Conservation (phyloP, 345 rosid species). For the Euphorbia lathyris region DNA sequence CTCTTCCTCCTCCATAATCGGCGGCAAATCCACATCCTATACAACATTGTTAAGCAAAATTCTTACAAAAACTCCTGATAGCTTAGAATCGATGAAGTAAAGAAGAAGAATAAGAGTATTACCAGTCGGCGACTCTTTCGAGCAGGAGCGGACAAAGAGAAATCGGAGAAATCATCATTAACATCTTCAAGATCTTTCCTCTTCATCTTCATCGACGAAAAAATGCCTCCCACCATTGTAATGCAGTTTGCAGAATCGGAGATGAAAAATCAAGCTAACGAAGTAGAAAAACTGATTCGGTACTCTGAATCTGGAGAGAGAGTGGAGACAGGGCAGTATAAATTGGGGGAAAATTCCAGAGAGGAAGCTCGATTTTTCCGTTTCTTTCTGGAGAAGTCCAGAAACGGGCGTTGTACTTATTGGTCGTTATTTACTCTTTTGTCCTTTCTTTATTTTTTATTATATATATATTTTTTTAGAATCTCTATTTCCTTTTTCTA, state of each 20-base stretch:
- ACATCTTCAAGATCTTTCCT: slow-evolving; percentile 56
- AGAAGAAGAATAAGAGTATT: background rate
- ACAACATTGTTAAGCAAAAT: background rate
- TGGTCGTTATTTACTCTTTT: background rate
- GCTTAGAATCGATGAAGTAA: too few relatives aligned
- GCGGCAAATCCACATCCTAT: slow-evolving; percentile 54
- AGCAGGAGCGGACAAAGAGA: slow-evolving; percentile 75
- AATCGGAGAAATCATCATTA: slow-evolving; percentile 75
- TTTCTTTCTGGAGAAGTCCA: background rate
- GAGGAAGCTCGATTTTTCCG: background rate
- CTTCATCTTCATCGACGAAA: slow-evolving; percentile 45
- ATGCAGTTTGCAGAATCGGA: background rate
- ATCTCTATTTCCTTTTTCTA: too few relatives aligned
- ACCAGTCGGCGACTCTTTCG: slow-evolving; percentile 81
- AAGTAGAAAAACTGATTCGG: too few relatives aligned
- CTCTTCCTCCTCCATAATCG: slow-evolving; percentile 60
- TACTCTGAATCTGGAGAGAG: too few relatives aligned
- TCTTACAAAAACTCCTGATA: background rate
- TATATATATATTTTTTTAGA: too few relatives aligned
- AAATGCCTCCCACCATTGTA: background rate
- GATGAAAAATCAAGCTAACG: background rate
- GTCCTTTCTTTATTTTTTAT: background rate
- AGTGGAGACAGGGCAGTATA: background rate
- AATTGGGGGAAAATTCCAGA: background rate
- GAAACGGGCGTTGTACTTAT: background rate